Percentiles rank a stretch among this genome's conserved stretches.
These are phyloP conservation scores for Alternaria solani DNA, from an alignment of 2,329 filamentous ascomycete species.

Conservation along the genomic window DNA sequence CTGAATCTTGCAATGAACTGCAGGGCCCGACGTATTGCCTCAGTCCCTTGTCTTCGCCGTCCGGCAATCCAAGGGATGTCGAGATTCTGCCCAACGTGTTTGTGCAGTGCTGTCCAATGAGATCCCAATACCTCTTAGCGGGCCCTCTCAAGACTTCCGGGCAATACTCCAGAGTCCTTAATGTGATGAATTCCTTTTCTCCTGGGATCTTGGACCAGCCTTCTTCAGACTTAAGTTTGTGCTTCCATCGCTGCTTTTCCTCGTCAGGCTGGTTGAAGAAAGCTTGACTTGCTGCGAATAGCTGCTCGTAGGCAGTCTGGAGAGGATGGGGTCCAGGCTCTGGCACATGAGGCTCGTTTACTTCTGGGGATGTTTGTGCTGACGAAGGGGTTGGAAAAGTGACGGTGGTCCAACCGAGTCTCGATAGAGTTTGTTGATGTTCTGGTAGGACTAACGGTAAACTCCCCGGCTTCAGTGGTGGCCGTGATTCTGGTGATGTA, in stretches of 20 bases:
- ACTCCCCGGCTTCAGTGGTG: conserved; percentile 32
- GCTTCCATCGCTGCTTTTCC: conserved; percentile 43
- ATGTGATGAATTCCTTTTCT: conserved; percentile 52
- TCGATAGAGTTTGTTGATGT: conserved; percentile 41
- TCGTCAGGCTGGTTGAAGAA: conserved; percentile 42
- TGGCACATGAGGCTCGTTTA: neutral
- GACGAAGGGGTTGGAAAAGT: conserved; percentile 36
- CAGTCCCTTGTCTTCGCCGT: conserved; percentile 25
- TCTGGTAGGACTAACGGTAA: conserved; percentile 45
- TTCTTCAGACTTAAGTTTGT: conserved; percentile 46
- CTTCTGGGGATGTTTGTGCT: neutral
- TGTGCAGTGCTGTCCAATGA: conserved; percentile 39
- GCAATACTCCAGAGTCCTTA: conserved; percentile 43
- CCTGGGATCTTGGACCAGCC: conserved; percentile 47
- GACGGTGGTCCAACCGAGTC: conserved; percentile 49
- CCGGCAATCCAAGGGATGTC: conserved; percentile 28
- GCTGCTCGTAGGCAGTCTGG: conserved; percentile 37
- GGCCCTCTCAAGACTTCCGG: conserved; percentile 42
- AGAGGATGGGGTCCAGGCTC: conserved; percentile 36
- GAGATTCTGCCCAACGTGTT: conserved; percentile 36
- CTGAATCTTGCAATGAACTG: conserved; percentile 25
- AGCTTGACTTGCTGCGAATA: conserved; percentile 40
- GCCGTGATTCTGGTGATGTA: conserved; percentile 22
- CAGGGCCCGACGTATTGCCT: conserved; percentile 40
- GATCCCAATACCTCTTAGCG: conserved; percentile 45